Percentiles rank a stretch among this genome's conserved stretches.
Evolutionary conservation across 1,139 yeast genomes (phyloP).

Genomic region (Pichia sp.): DNA sequence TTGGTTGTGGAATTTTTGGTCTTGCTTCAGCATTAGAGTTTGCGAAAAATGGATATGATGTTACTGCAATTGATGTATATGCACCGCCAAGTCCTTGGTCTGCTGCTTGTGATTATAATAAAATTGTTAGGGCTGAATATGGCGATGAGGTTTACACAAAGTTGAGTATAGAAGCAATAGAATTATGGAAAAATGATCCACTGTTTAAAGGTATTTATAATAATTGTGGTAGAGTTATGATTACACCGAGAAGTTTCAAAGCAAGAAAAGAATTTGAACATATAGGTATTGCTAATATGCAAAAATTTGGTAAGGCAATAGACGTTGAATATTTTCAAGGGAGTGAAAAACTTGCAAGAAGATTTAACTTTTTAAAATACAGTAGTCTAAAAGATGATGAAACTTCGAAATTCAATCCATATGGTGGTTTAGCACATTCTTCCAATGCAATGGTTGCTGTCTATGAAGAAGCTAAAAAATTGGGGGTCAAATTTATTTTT

Average conservation of each 20-base stretch:
- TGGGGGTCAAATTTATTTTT: constrained; percentile 31
- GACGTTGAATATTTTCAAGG: constrained; percentile 27
- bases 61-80: constrained; percentile 35
- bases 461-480: constrained; percentile 21
- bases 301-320: constrained; percentile 29
- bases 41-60: constrained; percentile 26
- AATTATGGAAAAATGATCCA: constrained; percentile 32
- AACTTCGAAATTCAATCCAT: constrained; percentile 29
- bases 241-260: constrained; percentile 25
- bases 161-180: constrained; percentile 34
- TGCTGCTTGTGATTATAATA: constrained; percentile 41
- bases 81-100: constrained; percentile 40
- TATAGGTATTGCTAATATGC: constrained; percentile 31
- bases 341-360: constrained; percentile 28
- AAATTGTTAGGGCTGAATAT: constrained; percentile 31
- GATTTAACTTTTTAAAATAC: constrained; percentile 28
- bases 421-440: constrained; percentile 33
- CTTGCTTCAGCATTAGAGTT: constrained; percentile 32
- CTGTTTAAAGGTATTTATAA: constrained; percentile 31
- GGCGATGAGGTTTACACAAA: constrained; percentile 31
- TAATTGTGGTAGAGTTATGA: constrained; percentile 34
- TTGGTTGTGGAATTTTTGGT: constrained; percentile 33
- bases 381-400: constrained; percentile 25
- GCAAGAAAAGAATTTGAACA: constrained; percentile 34
- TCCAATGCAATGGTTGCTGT: constrained; percentile 29